Evolutionary conservation across 805 yeast species (phyloP), one percentile per base, ranked within the genome.

Genomic region (Pichia californica): DNA sequence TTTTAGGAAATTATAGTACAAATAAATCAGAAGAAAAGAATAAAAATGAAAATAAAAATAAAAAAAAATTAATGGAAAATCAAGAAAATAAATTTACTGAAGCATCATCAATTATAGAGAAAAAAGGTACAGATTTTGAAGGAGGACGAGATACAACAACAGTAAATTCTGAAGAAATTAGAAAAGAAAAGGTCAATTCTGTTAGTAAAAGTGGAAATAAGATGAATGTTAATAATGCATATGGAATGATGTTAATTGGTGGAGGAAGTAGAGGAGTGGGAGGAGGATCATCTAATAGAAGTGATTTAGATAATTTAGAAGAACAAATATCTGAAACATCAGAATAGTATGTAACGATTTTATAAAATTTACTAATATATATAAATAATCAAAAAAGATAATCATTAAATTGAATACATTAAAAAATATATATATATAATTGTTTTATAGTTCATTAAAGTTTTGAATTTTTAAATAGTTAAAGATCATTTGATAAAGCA

Each of bases 401-500:
- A 2, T 9, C 29, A 27, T 9, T 26, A 9, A 27, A 27, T 27
- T 27, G n/a, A n/a, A n/a, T n/a, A n/a, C n/a, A n/a, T n/a, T n/a
- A n/a, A n/a, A n/a, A n/a, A n/a, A n/a, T n/a, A n/a, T n/a, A n/a
- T n/a, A n/a, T n/a, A n/a, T n/a, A n/a, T n/a, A n/a, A n/a, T n/a
- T n/a, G n/a, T n/a, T n/a, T n/a, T n/a, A n/a, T n/a, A n/a, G n/a
- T n/a, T n/a, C n/a, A n/a, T n/a, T n/a, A n/a, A n/a, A 23, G 4
- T 23, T 23, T 7, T 7, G 2, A 23, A 27, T 27, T 27, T 9
- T 9, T 27, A 32, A 11, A 18, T 7, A 19, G 19, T 9, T 3
- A 32, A 20, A 31, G 15, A n/a, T 33, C 36, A 23, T 52, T 59
- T 43, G 61, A 54, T 43, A 64, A 59, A 8, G 96, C 97, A 68